A percentile compares a stretch with the other conserved stretches of the same genome.
Conservation (phyloP, 2,329 filamentous ascomycete species). For the Arachnopeziza araneosa region DNA sequence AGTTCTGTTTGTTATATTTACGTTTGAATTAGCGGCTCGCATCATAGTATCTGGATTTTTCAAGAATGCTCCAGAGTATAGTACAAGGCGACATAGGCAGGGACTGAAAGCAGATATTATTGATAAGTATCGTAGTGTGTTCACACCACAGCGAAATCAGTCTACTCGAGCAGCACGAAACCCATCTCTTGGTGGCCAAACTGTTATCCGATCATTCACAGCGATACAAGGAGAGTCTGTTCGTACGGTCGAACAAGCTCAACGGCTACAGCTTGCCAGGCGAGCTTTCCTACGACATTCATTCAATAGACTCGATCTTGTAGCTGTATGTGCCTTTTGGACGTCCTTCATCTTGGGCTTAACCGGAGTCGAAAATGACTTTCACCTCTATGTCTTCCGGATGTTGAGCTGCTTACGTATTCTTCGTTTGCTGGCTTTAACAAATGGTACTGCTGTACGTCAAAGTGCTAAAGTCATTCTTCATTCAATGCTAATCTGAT, state of each 20-base stretch:
- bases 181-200: conserved; percentile 19
- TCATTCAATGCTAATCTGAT: conserved; percentile 1
- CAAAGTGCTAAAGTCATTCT: neutral
- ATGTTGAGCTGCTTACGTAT: conserved; percentile 97
- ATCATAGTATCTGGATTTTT: conserved; percentile 92
- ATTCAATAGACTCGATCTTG: conserved; percentile 92
- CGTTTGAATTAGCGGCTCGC: conserved; percentile 73
- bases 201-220: conserved; percentile 37
- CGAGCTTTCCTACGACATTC: conserved; percentile 90
- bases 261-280: conserved; percentile 78
- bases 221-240: conserved; percentile 56
- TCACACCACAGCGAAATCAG: conserved; percentile 69
- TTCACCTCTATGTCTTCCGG: conserved; percentile 82
- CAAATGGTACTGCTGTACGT: conserved; percentile 83
- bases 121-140: conserved; percentile 71
- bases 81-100: conserved; percentile 74
- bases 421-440: conserved; percentile 81
- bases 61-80: conserved; percentile 86
- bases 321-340: conserved; percentile 95
- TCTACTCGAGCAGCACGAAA: conserved; percentile 22
- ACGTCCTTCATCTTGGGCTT: conserved; percentile 73
- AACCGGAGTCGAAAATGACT: conserved; percentile 58
- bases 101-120: conserved; percentile 69
- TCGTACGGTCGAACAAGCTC: conserved; percentile 67
- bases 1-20: conserved; percentile 82